These are phyloP conservation scores for Oidiodendron maius DNA, from an alignment of 495 filamentous ascomycete species.

Conservation along the genomic window DNA sequence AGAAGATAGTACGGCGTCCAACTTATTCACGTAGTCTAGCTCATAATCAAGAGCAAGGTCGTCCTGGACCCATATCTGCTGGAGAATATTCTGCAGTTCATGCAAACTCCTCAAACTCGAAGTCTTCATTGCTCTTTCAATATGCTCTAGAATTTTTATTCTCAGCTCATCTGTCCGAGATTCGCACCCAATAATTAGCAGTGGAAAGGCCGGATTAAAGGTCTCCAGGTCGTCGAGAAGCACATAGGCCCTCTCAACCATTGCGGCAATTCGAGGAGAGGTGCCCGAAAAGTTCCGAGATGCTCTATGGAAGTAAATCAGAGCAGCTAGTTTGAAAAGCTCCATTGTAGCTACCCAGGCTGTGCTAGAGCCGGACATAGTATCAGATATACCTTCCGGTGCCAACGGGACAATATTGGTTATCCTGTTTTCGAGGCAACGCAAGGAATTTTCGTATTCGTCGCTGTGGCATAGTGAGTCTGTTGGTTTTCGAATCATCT, in stretches of 20 bases:
- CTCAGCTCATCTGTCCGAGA: conserved; percentile 30
- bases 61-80: conserved; percentile 32
- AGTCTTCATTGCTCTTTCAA: conserved; percentile 23
- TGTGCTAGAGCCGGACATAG: conserved; percentile 2
- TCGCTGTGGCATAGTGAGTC: conserved; percentile 5
- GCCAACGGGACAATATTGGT: conserved; percentile 7
- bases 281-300: conserved; percentile 20
- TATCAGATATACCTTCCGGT: neutral
- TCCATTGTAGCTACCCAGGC: conserved; percentile 17
- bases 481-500: conserved; percentile 10
- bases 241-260: conserved; percentile 22
- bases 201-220: conserved; percentile 29
- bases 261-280: conserved; percentile 14
- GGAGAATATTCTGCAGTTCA: conserved; percentile 22
- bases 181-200: conserved; percentile 36
- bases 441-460: conserved; percentile 20
- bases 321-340: conserved; percentile 26
- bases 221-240: conserved; percentile 16
- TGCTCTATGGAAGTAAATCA: conserved; percentile 28
- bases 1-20: conserved; percentile 25
- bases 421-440: conserved; percentile 20
- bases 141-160: conserved; percentile 25
- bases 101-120: conserved; percentile 23
- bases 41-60: conserved; percentile 26
- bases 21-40: conserved; percentile 25